A percentile compares a stretch with the other conserved stretches of the same genome.
Conservation (phyloP, 345 rosid genomes). For the Rhizophora apiculata region DNA sequence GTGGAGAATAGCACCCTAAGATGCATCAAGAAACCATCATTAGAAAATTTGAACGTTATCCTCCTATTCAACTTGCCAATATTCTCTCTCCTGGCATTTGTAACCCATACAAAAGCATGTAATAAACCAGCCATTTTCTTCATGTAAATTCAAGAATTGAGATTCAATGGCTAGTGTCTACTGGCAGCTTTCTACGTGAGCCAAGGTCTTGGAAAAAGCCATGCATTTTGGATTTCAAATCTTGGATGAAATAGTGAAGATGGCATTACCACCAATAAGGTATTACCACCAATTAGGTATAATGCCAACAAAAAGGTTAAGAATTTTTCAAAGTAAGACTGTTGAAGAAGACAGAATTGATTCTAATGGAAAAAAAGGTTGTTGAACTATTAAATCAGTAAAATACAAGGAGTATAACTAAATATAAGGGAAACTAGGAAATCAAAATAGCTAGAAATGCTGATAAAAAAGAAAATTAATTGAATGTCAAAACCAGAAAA, state of each 20-base stretch:
- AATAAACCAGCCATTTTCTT: background rate
- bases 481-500: too few species aligned
- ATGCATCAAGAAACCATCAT: background rate
- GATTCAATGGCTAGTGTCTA: background rate
- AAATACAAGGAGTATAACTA: too few species aligned
- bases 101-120: background rate
- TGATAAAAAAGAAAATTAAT: too few species aligned
- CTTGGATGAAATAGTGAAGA: background rate
- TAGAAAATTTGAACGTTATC: background rate
- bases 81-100: background rate
- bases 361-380: background rate
- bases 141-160: background rate
- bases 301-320: background rate
- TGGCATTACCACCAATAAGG: too few species aligned
- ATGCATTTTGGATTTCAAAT: constrained; percentile 1
- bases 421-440: too few species aligned
- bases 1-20: background rate
- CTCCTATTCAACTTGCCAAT: background rate
- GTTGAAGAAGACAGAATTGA: background rate
- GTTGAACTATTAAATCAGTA: too few species aligned
- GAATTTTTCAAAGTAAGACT: too few species aligned
- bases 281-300: too few species aligned
- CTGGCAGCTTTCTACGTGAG: background rate
- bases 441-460: too few species aligned
- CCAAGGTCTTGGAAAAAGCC: background rate